Evolutionary conservation across 345 rosid species (phyloP), one percentile per base, ranked within the genome.

Genomic region (Kernera saxatilis): DNA sequence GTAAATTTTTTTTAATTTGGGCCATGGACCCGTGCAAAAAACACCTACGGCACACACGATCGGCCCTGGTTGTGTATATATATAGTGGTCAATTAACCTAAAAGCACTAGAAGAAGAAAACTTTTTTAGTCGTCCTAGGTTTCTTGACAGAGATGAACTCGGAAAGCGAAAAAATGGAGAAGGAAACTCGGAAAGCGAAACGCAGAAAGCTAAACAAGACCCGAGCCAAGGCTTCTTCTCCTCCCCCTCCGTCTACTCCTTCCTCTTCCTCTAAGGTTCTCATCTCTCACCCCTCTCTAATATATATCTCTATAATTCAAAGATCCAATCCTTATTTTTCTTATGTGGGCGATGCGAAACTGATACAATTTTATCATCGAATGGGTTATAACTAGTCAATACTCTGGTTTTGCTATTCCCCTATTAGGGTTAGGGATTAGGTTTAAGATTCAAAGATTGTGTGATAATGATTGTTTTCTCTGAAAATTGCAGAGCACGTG

Each of bases 401-500:
- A n/a, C n/a, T n/a, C n/a, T n/a, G n/a, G 15, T 43, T 64, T 61
- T 23, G 8, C 27, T 35, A 37, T 19, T 60, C 9, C 6, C 27
- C 13, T 3, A 21, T 30, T 40, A 21, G 69, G 58, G 60, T 32
- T 67, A n/a, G n/a, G n/a, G n/a, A n/a, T n/a, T n/a, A n/a, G 40
- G 55, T 3, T 23, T 50, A 44, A n/a, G 29, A 8, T 48, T 33
- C 3, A 9, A 69, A 37, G 50, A 30, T 75, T 54, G 35, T 52
- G 37, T 37, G 23, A 44, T n/a, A 5, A 1, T 73, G 81, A 23
- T 78, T 35, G 29, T 22, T 53, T 61, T 40, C 41, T 74, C 57
- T 26, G 39, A 67, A 32, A 75, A 62, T 25, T 83, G 88, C 87
- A 92, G 96, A 84, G 39, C 21, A 75, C 77, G 8, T 93, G 98